Evolutionary conservation across 805 yeast genomes (phyloP).

Genomic region (Candida corydali): DNA sequence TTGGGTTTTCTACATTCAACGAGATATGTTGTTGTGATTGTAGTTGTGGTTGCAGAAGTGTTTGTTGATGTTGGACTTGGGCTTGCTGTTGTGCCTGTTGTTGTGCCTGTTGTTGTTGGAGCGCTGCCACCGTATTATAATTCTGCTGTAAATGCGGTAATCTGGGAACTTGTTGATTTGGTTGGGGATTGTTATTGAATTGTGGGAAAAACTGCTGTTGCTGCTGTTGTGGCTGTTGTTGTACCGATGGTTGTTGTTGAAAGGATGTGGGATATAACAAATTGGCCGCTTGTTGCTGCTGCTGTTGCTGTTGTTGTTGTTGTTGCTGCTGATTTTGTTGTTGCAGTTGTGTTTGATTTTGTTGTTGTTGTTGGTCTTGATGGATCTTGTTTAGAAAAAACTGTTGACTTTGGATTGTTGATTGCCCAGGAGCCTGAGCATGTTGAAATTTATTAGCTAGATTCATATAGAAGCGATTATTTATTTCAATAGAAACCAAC

Average conservation of each 20-base stretch:
- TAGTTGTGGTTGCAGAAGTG: constrained; percentile 18
- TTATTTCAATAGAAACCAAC: not conserved
- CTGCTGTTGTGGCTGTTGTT: constrained; percentile 17
- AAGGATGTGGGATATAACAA: constrained; percentile 17
- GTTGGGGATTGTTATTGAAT: constrained; percentile 11
- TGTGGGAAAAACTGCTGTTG: constrained; percentile 14
- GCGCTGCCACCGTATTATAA: constrained; percentile 10
- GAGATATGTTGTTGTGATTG: constrained; percentile 17
- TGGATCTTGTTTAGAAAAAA: constrained; percentile 40
- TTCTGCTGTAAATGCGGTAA: constrained; percentile 25
- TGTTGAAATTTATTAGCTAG: constrained; percentile 37
- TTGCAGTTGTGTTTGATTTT: constrained; percentile 27
- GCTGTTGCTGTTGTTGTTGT: constrained; percentile 34
- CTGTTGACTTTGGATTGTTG: constrained; percentile 40
- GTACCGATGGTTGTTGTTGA: constrained; percentile 20
- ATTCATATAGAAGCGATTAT: constrained; percentile 21
- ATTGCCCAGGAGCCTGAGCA: constrained; percentile 24
- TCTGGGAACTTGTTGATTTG: constrained; percentile 15
- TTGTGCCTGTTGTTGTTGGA: constrained; percentile 16
- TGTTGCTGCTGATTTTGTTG: constrained; percentile 25
- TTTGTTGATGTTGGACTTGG: constrained; percentile 14
- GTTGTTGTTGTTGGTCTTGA: constrained; percentile 28
- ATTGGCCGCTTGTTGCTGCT: constrained; percentile 14
- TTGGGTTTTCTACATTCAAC: constrained; percentile 31
- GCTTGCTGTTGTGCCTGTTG: constrained; percentile 18